These are phyloP conservation scores for Ocimum tenuiflorum DNA, from an alignment of 257 asterid species.

Conservation along the genomic window DNA sequence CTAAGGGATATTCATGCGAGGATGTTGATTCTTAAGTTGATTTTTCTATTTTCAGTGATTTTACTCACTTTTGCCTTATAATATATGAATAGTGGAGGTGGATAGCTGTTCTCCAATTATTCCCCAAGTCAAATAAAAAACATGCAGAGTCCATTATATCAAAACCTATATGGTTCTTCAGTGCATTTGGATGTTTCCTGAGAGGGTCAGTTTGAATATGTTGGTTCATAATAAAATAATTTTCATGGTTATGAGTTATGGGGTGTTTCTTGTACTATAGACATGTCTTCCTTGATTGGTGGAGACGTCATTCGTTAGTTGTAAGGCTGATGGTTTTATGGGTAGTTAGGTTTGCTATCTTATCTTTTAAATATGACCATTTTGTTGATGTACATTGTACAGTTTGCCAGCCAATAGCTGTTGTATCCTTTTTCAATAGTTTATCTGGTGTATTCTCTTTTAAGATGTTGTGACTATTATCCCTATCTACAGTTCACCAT, in stretches of 20 bases:
- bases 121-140: neutral
- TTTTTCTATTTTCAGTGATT: neutral
- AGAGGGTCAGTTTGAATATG: neutral
- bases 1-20: neutral
- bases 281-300: neutral
- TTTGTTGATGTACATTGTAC: neutral
- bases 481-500: conserved; percentile 50
- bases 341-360: neutral
- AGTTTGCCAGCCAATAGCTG: neutral
- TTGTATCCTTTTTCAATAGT: conserved; percentile 4
- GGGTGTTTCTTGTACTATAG: neutral
- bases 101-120: too few relatives aligned
- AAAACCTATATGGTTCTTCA: neutral
- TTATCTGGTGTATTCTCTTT: conserved; percentile 14
- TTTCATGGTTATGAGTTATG: neutral
- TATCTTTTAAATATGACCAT: neutral
- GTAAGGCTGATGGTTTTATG: neutral
- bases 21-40: neutral
- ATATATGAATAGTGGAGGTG: too few relatives aligned
- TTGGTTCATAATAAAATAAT: neutral
- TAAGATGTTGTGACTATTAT: conserved; percentile 20
- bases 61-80: too few relatives aligned
- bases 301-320: neutral
- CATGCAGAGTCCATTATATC: neutral
- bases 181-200: conserved; percentile 7